phyloP scores from a whole-genome alignment of 805 yeast species.

The Alloascoidea hylecoeti region DNA sequence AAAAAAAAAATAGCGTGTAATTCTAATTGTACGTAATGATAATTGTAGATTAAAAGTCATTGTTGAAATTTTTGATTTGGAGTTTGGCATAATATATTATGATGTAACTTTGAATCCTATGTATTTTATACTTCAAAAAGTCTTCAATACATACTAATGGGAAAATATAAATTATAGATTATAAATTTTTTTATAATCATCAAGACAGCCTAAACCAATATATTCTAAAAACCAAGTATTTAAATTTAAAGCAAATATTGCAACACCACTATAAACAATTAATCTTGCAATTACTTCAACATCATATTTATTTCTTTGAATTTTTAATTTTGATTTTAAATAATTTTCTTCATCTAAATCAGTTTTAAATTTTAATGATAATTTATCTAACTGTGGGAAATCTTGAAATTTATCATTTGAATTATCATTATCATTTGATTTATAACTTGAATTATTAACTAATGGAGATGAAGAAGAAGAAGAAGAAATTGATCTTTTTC shows the following conservation, averaged over 20 bases:
- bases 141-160: no score
- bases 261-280: constrained; percentile 72
- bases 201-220: constrained; percentile 1
- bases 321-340: constrained; percentile 12
- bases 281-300: constrained; percentile 68
- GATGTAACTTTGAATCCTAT: no score
- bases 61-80: no score
- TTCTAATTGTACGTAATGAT: no score
- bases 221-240: background rate
- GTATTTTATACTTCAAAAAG: no score
- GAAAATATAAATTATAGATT: no score
- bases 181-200: background rate
- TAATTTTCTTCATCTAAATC: constrained; percentile 9
- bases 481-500: constrained; percentile 5
- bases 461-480: background rate
- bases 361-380: constrained; percentile 1
- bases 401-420: background rate
- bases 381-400: constrained; percentile 1
- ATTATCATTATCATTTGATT: constrained; percentile 8
- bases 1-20: no score
- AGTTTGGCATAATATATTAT: no score
- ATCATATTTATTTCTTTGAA: constrained; percentile 37
- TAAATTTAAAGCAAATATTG: constrained; percentile 32
- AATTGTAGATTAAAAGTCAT: no score
- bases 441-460: constrained; percentile 1